Percentiles rank a stretch among this genome's conserved stretches.
These are phyloP conservation scores for Apiospora phragmitis DNA, from an alignment of 2,329 filamentous ascomycete genomes.

Conservation along the genomic window DNA sequence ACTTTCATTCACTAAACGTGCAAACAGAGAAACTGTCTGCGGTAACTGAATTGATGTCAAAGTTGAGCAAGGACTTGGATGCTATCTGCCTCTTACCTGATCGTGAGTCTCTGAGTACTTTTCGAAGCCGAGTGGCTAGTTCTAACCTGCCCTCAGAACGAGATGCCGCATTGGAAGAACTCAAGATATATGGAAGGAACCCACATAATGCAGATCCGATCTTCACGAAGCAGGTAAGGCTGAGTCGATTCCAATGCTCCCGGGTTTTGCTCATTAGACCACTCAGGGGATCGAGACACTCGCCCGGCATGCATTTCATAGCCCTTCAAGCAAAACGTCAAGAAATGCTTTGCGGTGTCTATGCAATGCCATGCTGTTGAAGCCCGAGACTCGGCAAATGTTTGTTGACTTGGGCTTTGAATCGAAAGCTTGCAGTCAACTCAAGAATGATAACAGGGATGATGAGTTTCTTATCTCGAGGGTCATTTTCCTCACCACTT, in stretches of 20 bases:
- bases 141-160: constrained; percentile 51
- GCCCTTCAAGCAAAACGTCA: constrained; percentile 60
- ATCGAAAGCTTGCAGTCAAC: constrained; percentile 65
- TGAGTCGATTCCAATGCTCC: background rate
- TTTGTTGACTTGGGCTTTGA: constrained; percentile 72
- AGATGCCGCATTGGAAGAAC: constrained; percentile 60
- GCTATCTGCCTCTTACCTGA: constrained; percentile 39
- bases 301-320: constrained; percentile 71
- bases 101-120: constrained; percentile 24
- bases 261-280: constrained; percentile 16
- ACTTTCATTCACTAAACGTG: background rate
- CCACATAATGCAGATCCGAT: constrained; percentile 75
- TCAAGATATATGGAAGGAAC: constrained; percentile 79
- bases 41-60: constrained; percentile 16
- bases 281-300: constrained; percentile 73
- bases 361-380: constrained; percentile 79
- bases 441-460: constrained; percentile 74
- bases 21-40: constrained; percentile 16
- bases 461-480: constrained; percentile 85
- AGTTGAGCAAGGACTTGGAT: constrained; percentile 16
- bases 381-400: constrained; percentile 66
- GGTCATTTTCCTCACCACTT: constrained; percentile 78
- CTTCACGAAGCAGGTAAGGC: constrained; percentile 72
- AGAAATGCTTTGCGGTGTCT: constrained; percentile 79
- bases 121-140: constrained; percentile 13